Evolutionary conservation across 1,139 yeast species (phyloP).

Genomic region (Yamadazyma jaroonii): DNA sequence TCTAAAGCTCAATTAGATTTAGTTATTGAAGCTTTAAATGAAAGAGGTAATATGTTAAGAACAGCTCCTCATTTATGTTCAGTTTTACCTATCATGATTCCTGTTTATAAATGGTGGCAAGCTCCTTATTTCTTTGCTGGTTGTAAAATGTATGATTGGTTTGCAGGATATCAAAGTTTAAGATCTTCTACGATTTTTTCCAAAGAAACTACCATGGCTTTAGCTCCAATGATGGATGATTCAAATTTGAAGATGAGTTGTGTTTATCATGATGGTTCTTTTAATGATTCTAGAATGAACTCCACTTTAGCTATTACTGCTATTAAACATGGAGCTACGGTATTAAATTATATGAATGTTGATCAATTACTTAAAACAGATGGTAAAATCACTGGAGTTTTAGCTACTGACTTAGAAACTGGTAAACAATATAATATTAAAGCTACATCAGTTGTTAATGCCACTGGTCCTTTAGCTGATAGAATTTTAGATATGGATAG

Average conservation of each 20-base stretch:
- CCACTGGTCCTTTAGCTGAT: slow-evolving; percentile 95
- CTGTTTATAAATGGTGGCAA: slow-evolving; percentile 95
- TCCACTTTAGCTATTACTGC: slow-evolving; percentile 86
- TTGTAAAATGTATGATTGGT: slow-evolving; percentile 87
- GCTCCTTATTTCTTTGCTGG: slow-evolving; percentile 93
- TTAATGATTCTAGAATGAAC: slow-evolving; percentile 91
- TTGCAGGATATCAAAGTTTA: slow-evolving; percentile 88
- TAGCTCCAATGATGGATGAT: slow-evolving; percentile 86
- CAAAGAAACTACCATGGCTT: slow-evolving; percentile 62
- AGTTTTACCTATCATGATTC: slow-evolving; percentile 90
- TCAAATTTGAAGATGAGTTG: slow-evolving; percentile 83
- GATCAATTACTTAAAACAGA: slow-evolving; percentile 62
- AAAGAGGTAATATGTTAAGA: slow-evolving; percentile 82
- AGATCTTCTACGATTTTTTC: slow-evolving; percentile 75
- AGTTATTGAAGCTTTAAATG: slow-evolving; percentile 91
- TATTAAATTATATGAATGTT: slow-evolving; percentile 83
- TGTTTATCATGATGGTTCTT: slow-evolving; percentile 93
- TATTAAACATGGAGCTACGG: slow-evolving; percentile 83
- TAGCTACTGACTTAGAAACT: slow-evolving; percentile 73
- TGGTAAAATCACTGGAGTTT: slow-evolving; percentile 68
- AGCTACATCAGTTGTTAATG: slow-evolving; percentile 81
- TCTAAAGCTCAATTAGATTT: slow-evolving; percentile 89
- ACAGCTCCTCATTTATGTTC: slow-evolving; percentile 92
- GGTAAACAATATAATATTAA: slow-evolving; percentile 56
- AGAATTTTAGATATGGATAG: slow-evolving; percentile 83